A percentile compares a stretch with the other conserved stretches of the same genome.
Conservation (phyloP, 352 stramenopile genomes). For the Peronospora destructor region DNA sequence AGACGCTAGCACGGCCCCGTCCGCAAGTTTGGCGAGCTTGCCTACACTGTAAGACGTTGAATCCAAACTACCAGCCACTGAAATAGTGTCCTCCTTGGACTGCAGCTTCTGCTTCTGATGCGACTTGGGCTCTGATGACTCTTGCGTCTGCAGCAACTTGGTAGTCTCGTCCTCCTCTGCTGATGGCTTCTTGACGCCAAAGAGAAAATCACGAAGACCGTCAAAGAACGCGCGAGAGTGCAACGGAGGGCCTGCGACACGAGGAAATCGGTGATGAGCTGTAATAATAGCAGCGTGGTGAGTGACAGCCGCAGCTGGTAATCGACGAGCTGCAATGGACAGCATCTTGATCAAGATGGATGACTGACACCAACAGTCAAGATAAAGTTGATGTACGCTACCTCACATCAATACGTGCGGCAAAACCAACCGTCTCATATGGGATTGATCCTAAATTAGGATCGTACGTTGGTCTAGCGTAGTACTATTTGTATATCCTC, state of each 20-base stretch:
- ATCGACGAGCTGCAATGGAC: conserved; percentile 21
- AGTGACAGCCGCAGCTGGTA: conserved; percentile 13
- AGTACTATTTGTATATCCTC: not conserved
- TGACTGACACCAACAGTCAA: not conserved
- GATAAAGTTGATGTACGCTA: conserved; percentile 1
- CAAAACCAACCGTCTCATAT: conserved; percentile 13
- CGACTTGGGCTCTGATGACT: conserved; percentile 5
- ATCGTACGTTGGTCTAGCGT: not conserved
- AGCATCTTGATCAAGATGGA: conserved; percentile 27
- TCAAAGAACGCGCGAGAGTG: conserved; percentile 57
- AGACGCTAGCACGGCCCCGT: conserved; percentile 77
- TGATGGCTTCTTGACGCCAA: conserved; percentile 41
- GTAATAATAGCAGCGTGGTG: conserved; percentile 9
- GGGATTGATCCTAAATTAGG: not conserved
- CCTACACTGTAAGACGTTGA: conserved; percentile 52
- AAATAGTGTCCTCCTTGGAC: conserved; percentile 19
- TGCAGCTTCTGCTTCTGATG: conserved; percentile 4
- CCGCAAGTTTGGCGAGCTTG: conserved; percentile 79
- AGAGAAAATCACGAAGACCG: conserved; percentile 57
- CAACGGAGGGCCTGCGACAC: conserved; percentile 1
- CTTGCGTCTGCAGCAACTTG: conserved; percentile 5
- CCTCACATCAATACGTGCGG: conserved; percentile 2
- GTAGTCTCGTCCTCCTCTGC: conserved; percentile 21
- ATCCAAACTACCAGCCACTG: conserved; percentile 45
- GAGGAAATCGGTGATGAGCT: conserved; percentile 2